Evolutionary conservation across 192 early-diverging fungal genomes (phyloP), one percentile per base, ranked within the genome.

Genomic region (Coemansia sp.): DNA sequence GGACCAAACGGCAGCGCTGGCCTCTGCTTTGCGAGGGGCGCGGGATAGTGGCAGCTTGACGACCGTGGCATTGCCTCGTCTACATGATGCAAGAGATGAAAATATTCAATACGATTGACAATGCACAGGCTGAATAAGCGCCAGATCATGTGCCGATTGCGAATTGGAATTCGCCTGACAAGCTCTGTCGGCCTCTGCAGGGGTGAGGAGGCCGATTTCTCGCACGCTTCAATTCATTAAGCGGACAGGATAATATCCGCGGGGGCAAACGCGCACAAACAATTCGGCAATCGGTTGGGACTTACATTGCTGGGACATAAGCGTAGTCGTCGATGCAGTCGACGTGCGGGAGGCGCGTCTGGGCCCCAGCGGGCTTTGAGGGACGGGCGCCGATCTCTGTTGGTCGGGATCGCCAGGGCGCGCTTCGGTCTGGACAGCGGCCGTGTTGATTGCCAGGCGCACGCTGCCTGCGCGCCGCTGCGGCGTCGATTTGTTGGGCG

Each of bases 381-480:
- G 17, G 20, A 40, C 43, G 25, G 60, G 27, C 52, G 51, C 51
- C 30, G 60, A 62, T 55, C 53, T 45, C 9, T 46, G 60, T 35
- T 19, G 34, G 29, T 45, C 29, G 23, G 34, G 41, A 47, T 62
- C 60, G 11, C n/a, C 23, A 21, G 15, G 29, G 31, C 29, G 46
- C 12, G 46, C 29, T 11, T 48, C 25, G 9, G 28, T 21, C 46
- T 42, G 22, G 14, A 20, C 36, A 12, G 42, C 32, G 26, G 15
- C 55, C 21, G 48, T 14, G 29, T 30, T 34, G 31, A 35, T 20
- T 4, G 48, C 30, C 48, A 50, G 31, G 0, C 48, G 31, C 19
- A 50, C 32, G 48, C 21, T 58, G 31, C 70, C 62, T 2, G 59
- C 63, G 8, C 70, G 62, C 11, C 63, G 63, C 51, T 73, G 70